Percentiles rank a stretch among this genome's conserved stretches.
Evolutionary conservation across 2,329 filamentous ascomycete genomes (phyloP).

Genomic region (Penicillium aurantiogriseum): DNA sequence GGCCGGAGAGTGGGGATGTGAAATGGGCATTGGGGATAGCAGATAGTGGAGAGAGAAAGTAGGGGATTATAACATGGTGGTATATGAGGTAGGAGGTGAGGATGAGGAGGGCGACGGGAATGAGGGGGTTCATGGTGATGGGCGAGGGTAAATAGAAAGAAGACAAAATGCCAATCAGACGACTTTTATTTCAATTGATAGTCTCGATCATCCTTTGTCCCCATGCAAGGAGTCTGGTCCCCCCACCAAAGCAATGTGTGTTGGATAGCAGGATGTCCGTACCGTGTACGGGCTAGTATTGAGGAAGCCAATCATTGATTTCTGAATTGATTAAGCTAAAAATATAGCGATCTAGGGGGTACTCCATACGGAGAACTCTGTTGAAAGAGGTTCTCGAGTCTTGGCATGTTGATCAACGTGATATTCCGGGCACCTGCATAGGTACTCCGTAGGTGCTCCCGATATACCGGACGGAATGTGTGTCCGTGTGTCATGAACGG

Average conservation of each 20-base stretch:
- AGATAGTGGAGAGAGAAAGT: constrained; percentile 57
- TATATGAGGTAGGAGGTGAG: constrained; percentile 16
- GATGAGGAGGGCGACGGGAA: constrained; percentile 14
- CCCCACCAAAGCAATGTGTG: neutral
- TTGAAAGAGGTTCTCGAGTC: no score
- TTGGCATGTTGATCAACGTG: neutral
- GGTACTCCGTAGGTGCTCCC: no score
- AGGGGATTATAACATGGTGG: constrained; percentile 27
- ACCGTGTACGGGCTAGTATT: neutral
- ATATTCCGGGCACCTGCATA: neutral
- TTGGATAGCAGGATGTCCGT: neutral
- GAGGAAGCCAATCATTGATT: neutral
- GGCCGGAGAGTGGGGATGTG: constrained; percentile 55
- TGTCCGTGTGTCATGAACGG: no score
- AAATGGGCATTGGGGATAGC: constrained; percentile 64
- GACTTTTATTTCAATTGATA: neutral
- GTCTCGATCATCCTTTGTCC: neutral
- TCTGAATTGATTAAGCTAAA: neutral
- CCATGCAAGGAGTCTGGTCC: neutral
- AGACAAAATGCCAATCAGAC: constrained; percentile 1
- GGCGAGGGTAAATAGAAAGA: neutral
- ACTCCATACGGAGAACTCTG: neutral
- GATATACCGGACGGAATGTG: no score
- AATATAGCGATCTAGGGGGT: neutral
- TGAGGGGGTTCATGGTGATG: constrained; percentile 6